Evolutionary conservation across 352 stramenopile genomes (phyloP).

Genomic region (Phytophthora pisi): DNA sequence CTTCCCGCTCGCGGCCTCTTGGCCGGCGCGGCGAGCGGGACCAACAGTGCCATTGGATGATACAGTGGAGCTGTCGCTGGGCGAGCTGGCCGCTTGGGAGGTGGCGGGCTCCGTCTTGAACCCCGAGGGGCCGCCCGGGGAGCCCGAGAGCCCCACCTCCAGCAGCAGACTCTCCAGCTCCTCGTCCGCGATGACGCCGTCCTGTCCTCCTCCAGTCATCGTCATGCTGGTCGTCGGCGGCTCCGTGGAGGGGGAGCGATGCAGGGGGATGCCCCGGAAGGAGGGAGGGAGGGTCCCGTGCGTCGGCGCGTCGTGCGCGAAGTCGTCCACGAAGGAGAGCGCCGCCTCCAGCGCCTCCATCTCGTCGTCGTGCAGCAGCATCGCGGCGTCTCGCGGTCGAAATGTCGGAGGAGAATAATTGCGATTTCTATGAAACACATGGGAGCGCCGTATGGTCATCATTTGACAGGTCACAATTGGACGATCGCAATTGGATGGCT

Average conservation of each 20-base stretch:
- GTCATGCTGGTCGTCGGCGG: background rate
- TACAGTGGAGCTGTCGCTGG: background rate
- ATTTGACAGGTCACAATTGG: conserved; percentile 5
- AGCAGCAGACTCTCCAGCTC: conserved; percentile 40
- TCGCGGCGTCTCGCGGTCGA: conserved; percentile 4
- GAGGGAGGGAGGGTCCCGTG: background rate
- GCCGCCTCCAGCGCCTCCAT: conserved; percentile 43
- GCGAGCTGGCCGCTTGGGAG: background rate
- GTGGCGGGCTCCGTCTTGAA: conserved; percentile 12
- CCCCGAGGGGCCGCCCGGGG: background rate
- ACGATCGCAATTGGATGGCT: background rate
- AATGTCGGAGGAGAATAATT: background rate
- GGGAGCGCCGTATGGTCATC: conserved; percentile 5
- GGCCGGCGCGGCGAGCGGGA: background rate
- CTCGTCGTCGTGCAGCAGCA: conserved; percentile 45
- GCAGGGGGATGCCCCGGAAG: background rate
- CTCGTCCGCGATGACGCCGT: conserved; percentile 27
- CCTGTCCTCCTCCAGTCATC: conserved; percentile 14
- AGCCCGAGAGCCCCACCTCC: conserved; percentile 30
- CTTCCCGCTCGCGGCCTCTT: conserved; percentile 22
- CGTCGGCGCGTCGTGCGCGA: conserved; percentile 17
- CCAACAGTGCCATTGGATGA: conserved; percentile 2
- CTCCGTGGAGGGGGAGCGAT: background rate
- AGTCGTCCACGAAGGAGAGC: conserved; percentile 43
- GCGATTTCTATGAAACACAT: conserved; percentile 9